Evolutionary conservation across 257 asterid species (phyloP), one percentile per base, ranked within the genome.

Genomic region (Galeopsis tetrahit): DNA sequence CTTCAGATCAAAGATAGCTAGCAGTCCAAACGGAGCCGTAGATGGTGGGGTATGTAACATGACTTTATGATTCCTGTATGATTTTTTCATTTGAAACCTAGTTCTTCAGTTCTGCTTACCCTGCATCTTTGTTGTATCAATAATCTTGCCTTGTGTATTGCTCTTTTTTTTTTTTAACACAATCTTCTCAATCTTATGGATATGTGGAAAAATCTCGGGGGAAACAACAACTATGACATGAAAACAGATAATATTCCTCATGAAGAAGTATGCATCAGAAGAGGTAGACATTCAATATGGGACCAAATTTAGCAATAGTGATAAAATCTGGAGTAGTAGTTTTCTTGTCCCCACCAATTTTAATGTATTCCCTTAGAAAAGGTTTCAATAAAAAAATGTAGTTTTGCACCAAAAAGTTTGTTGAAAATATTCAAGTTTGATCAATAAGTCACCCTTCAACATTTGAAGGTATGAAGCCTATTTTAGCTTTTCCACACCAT

Each of bases 1-100:
- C 63, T 88, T 88, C 73, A 80, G 79, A 77, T 85, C 93, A 68
- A 89, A 89, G 83, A 82, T 89, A 36, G 84, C 88, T 66, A 68
- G 66, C 76, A 87, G 87, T 75, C 88, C 93, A 48, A 69, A 76
- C 59, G 86, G 92, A 73, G 64, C 80, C 5, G 52, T 53, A 36
- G 84, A 74, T 75, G 75, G 77, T 43, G 87, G 69, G 82, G 97
- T 90, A 86, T 78, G 93, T 64, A 59, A 74, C 61, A 44, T 55
- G 66, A 72, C 10, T 68, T 68, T 65, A 46, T 38, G 42, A 69
- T 55, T 63, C 46, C 14, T 52, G 10, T 31, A 10, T 34, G 61
- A 28, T 48, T 59, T 61, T 49, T 48, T 35, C 42, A 2, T 31
- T 10, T 32, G n/a, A 11, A n/a, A 28, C 53, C 9, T 40, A 35